Conservation (phyloP, 1,139 yeast species). For the Citeromyces siamensis region DNA sequence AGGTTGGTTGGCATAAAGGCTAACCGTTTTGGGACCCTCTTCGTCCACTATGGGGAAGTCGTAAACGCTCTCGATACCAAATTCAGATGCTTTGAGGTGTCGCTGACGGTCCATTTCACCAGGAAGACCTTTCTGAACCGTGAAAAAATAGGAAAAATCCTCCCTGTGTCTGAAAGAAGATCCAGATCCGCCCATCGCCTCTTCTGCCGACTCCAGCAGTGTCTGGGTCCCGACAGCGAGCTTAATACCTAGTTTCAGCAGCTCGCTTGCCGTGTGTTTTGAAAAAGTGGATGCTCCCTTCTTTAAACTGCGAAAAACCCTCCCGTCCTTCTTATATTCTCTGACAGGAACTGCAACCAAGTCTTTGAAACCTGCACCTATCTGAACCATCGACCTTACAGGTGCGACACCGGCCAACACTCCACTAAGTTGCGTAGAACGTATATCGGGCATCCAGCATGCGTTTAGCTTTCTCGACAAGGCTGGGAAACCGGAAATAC, state of each 20-base stretch:
- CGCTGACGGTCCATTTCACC: conserved; percentile 6
- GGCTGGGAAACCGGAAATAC: conserved; percentile 60
- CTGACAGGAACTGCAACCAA: conserved; percentile 61
- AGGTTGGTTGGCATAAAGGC: conserved; percentile 85
- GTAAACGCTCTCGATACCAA: conserved; percentile 6
- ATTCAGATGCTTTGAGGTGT: not conserved
- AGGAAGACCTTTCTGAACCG: conserved; percentile 5
- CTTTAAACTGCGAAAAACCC: conserved; percentile 57
- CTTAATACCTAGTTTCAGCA: conserved; percentile 73
- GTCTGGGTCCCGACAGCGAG: conserved; percentile 86
- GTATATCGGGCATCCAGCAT: conserved; percentile 82
- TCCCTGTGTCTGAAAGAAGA: conserved; percentile 16
- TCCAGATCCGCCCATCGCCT: conserved; percentile 59
- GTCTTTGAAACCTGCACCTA: conserved; percentile 71
- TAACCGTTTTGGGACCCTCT: conserved; percentile 37
- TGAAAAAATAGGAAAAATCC: conserved; percentile 13
- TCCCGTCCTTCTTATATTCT: conserved; percentile 66
- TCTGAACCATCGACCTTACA: conserved; percentile 59
- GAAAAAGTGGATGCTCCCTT: conserved; percentile 74
- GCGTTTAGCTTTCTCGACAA: conserved; percentile 43
- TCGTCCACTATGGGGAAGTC: conserved; percentile 15
- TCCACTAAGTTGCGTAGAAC: conserved; percentile 63
- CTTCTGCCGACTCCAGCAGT: conserved; percentile 70
- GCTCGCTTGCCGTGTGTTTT: conserved; percentile 68
- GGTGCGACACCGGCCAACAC: conserved; percentile 80